These are phyloP conservation scores for Agaricus blazei DNA, from an alignment of 768 basidiomycete genomes.

Conservation along the genomic window DNA sequence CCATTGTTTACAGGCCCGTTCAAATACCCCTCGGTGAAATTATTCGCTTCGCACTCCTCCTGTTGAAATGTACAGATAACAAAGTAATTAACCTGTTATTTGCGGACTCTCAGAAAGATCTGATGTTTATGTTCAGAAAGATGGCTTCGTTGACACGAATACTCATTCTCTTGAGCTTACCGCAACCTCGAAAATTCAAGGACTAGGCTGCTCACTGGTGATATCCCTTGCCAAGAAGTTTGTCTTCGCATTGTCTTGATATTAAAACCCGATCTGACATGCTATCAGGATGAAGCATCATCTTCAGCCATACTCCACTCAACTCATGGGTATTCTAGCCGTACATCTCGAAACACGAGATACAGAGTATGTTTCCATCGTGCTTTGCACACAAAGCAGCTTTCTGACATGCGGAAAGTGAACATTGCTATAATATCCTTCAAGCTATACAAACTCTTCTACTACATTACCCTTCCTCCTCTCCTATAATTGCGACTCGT, in stretches of 20 bases:
- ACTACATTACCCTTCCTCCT: conserved; percentile 38
- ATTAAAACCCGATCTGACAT: background rate
- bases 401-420: conserved; percentile 18
- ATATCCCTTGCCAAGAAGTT: conserved; percentile 46
- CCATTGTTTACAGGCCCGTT: conserved; percentile 55
- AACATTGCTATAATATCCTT: conserved; percentile 38
- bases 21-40: conserved; percentile 64
- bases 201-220: conserved; percentile 47
- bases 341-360: conserved; percentile 59
- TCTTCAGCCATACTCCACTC: conserved; percentile 51
- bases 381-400: background rate
- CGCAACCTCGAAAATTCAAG: conserved; percentile 47
- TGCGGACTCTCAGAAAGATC: background rate
- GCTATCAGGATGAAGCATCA: conserved; percentile 43
- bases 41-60: conserved; percentile 46
- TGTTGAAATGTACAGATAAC: conserved; percentile 28
- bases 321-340: conserved; percentile 45
- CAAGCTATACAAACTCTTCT: conserved; percentile 40
- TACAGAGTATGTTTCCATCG: conserved; percentile 35
- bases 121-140: conserved; percentile 27
- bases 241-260: conserved; percentile 9
- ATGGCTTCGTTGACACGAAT: conserved; percentile 44
- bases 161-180: conserved; percentile 51
- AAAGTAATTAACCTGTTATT: conserved; percentile 23
- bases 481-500: conserved; percentile 45